A percentile compares a stretch with the other conserved stretches of the same genome.
Evolutionary conservation across 306 rosid genomes (phyloP).

Genomic region (Sophora flavescens): DNA sequence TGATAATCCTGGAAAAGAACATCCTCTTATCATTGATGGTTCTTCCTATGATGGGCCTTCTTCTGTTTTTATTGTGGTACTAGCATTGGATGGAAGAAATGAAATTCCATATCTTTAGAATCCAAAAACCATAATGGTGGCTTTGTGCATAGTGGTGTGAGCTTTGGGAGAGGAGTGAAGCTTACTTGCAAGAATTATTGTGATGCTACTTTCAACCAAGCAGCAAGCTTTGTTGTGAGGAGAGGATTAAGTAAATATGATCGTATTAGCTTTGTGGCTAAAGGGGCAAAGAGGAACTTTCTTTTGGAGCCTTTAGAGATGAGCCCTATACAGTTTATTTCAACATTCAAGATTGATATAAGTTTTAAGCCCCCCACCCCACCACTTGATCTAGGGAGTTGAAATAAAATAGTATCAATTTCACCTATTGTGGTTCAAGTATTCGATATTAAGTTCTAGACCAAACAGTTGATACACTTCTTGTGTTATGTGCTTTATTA

Average conservation of each 20-base stretch:
- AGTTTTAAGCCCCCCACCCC: not conserved
- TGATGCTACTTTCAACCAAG: constrained; percentile 50
- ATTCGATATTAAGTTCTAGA: not conserved
- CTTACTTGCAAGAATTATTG: constrained; percentile 58
- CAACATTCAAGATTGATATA: constrained; percentile 53
- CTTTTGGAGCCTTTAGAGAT: constrained; percentile 78
- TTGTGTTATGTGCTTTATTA: no score
- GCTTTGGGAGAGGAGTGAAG: constrained; percentile 49
- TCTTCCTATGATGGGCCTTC: constrained; percentile 40
- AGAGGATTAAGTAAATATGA: constrained; percentile 64
- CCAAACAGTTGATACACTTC: not conserved
- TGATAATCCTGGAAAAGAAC: constrained; percentile 68
- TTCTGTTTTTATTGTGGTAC: constrained; percentile 54
- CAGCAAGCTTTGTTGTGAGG: constrained; percentile 63
- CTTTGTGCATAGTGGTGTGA: constrained; percentile 55
- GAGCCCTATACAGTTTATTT: constrained; percentile 77
- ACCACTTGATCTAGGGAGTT: not conserved
- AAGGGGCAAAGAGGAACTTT: constrained; percentile 66
- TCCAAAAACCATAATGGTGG: constrained; percentile 63
- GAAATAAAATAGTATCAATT: not conserved
- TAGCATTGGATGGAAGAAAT: constrained; percentile 70
- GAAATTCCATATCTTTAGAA: constrained; percentile 68
- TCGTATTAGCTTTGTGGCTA: constrained; percentile 79
- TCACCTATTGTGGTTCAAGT: not conserved
- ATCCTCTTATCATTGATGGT: constrained; percentile 54